These are phyloP conservation scores for Lippia alba DNA, from an alignment of 305 asterid genomes.

Conservation along the genomic window DNA sequence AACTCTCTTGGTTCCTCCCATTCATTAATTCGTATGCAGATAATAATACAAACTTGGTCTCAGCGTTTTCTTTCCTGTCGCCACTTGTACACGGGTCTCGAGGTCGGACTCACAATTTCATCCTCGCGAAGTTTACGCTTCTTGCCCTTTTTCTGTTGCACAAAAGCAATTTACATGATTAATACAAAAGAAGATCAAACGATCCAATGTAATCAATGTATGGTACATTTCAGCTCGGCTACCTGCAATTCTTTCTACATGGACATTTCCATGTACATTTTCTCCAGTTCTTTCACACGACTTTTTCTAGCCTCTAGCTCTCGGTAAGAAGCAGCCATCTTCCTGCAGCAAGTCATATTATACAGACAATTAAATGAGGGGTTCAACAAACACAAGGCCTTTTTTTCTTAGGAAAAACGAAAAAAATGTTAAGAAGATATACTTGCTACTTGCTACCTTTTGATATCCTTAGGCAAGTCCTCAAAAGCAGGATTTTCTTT, in stretches of 20 bases:
- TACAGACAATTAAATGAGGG: background rate
- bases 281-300: slow-evolving; percentile 74
- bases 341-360: slow-evolving; percentile 50
- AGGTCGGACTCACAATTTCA: slow-evolving; percentile 62
- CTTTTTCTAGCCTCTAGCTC: slow-evolving; percentile 79
- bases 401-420: too few relatives aligned
- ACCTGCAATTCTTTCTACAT: slow-evolving; percentile 91
- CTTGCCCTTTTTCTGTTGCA: slow-evolving; percentile 76
- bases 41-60: slow-evolving; percentile 21
- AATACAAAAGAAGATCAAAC: background rate
- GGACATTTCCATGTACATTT: slow-evolving; percentile 72
- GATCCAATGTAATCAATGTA: background rate
- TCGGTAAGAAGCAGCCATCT: slow-evolving; percentile 61
- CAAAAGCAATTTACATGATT: slow-evolving; percentile 13
- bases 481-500: slow-evolving; percentile 28
- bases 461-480: slow-evolving; percentile 59
- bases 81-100: slow-evolving; percentile 80
- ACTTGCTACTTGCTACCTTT: slow-evolving; percentile 45
- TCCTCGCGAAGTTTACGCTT: slow-evolving; percentile 86
- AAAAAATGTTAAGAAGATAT: background rate
- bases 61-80: slow-evolving; percentile 74
- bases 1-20: background rate
- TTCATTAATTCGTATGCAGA: background rate
- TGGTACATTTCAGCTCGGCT: background rate
- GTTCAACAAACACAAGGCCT: background rate